A percentile compares a stretch with the other conserved stretches of the same genome.
These are phyloP conservation scores for Gorgonomyces haynaldii DNA, from an alignment of 192 early-diverging fungal genomes.

Conservation along the genomic window DNA sequence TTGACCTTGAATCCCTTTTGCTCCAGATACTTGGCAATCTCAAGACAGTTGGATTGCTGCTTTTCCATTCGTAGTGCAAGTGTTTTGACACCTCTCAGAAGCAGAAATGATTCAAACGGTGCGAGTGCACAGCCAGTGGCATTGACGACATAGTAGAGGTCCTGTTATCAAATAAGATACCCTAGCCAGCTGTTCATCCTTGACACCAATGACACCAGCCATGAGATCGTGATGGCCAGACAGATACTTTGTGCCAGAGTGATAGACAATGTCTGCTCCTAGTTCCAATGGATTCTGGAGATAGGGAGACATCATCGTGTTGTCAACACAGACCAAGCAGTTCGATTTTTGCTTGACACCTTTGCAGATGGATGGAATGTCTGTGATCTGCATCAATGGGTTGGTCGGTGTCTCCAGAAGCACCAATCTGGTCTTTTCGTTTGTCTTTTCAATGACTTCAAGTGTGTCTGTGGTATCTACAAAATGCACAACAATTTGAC, in stretches of 20 bases:
- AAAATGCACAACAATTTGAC: conserved; percentile 75
- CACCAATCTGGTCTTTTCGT: conserved; percentile 72
- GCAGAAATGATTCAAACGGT: conserved; percentile 88
- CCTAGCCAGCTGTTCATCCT: conserved; percentile 57
- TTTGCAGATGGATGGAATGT: conserved; percentile 66
- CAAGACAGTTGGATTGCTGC: conserved; percentile 71
- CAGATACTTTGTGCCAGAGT: conserved; percentile 96
- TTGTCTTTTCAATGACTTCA: conserved; percentile 49
- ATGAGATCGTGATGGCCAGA: conserved; percentile 96
- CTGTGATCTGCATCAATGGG: conserved; percentile 87
- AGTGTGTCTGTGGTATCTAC: conserved; percentile 73
- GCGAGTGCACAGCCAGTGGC: conserved; percentile 79
- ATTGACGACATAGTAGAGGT: conserved; percentile 90
- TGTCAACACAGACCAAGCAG: conserved; percentile 84
- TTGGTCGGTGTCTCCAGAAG: conserved; percentile 94
- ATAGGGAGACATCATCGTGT: conserved; percentile 99
- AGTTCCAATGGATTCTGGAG: conserved; percentile 77
- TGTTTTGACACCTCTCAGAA: conserved; percentile 91
- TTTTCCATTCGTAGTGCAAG: conserved; percentile 92
- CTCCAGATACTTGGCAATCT: conserved; percentile 75
- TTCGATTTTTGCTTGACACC: conserved; percentile 59
- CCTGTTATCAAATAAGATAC: conserved; percentile 38
- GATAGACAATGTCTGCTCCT: conserved; percentile 88
- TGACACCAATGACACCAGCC: conserved; percentile 89
- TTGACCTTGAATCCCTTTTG: conserved; percentile 64